Conservation (phyloP, 1,284 basidiomycete genomes). For the Papiliotrema terrestris region DNA sequence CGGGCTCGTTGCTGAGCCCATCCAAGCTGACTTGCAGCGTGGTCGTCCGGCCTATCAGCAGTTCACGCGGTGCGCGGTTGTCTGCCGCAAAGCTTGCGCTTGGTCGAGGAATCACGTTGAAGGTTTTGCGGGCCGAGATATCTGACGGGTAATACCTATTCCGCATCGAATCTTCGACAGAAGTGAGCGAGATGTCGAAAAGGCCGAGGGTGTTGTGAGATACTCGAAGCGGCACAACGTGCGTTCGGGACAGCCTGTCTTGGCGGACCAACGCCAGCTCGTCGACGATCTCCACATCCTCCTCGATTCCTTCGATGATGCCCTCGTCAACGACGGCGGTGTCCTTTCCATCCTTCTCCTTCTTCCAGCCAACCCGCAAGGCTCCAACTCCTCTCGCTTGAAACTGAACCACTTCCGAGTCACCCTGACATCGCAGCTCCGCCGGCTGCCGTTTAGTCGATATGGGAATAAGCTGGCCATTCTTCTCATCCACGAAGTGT, state of each 20-base stretch:
- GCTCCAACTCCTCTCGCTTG: conserved; percentile 73
- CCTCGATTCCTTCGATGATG: conserved; percentile 78
- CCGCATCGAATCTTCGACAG: conserved; percentile 49
- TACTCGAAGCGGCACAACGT: conserved; percentile 37
- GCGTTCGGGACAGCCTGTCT: conserved; percentile 33
- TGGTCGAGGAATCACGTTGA: conserved; percentile 73
- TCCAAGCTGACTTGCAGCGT: conserved; percentile 24
- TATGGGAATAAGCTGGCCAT: conserved; percentile 30
- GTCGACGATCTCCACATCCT: conserved; percentile 37
- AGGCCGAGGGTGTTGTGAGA: conserved; percentile 39
- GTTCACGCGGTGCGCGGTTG: conserved; percentile 57
- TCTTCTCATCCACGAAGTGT: conserved; percentile 24
- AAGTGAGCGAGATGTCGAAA: conserved; percentile 48
- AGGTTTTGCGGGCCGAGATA: conserved; percentile 53
- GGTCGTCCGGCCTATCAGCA: conserved; percentile 57
- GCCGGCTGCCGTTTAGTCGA: conserved; percentile 46
- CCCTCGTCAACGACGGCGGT: conserved; percentile 55
- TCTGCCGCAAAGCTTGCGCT: conserved; percentile 69
- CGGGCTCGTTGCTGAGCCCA: conserved; percentile 13
- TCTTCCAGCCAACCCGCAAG: conserved; percentile 71
- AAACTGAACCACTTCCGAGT: conserved; percentile 62
- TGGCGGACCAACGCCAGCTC: conserved; percentile 23
- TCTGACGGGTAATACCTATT: conserved; percentile 50
- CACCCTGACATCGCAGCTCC: conserved; percentile 65
- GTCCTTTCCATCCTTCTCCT: conserved; percentile 55